Evolutionary conservation across 2,329 filamentous ascomycete genomes (phyloP).

Genomic region (Stachybotrys chlorohalonatus): DNA sequence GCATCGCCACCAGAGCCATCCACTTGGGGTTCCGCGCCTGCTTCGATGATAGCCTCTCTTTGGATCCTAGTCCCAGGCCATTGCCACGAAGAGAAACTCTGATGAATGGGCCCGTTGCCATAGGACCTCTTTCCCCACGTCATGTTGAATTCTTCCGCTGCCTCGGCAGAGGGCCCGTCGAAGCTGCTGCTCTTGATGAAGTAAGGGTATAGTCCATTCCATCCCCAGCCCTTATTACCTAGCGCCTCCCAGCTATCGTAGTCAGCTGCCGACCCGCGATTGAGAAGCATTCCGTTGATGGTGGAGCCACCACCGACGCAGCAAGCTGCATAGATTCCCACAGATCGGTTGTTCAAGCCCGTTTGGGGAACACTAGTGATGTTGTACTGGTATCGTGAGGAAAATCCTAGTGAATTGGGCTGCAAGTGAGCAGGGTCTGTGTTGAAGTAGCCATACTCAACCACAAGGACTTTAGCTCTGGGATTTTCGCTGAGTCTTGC

Average conservation of each 20-base stretch:
- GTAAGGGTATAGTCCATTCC: not conserved
- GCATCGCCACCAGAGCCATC: not conserved
- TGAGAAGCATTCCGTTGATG: constrained; percentile 1
- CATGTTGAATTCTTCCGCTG: not conserved
- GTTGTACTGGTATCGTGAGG: not conserved
- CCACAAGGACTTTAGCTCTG: not conserved
- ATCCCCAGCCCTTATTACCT: constrained; percentile 1
- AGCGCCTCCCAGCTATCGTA: constrained; percentile 1
- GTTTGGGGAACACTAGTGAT: not conserved
- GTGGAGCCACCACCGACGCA: constrained; percentile 1
- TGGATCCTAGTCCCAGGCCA: not conserved
- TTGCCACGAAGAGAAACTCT: not conserved
- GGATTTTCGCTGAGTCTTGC: constrained; percentile 7
- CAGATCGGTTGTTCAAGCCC: not conserved
- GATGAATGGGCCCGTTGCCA: not conserved
- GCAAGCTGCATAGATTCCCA: not conserved
- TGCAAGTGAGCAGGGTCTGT: not conserved
- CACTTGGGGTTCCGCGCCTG: not conserved
- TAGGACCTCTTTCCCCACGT: not conserved
- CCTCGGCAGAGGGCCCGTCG: not conserved
- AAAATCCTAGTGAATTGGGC: not conserved
- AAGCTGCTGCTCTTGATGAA: constrained; percentile 1
- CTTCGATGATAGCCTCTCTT: not conserved
- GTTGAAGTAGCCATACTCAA: constrained; percentile 1
- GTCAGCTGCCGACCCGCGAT: not conserved